A percentile compares a stretch with the other conserved stretches of the same genome.
These are phyloP conservation scores for Colletotrichum eleusines DNA, from an alignment of 2,329 filamentous ascomycete genomes.

Conservation along the genomic window DNA sequence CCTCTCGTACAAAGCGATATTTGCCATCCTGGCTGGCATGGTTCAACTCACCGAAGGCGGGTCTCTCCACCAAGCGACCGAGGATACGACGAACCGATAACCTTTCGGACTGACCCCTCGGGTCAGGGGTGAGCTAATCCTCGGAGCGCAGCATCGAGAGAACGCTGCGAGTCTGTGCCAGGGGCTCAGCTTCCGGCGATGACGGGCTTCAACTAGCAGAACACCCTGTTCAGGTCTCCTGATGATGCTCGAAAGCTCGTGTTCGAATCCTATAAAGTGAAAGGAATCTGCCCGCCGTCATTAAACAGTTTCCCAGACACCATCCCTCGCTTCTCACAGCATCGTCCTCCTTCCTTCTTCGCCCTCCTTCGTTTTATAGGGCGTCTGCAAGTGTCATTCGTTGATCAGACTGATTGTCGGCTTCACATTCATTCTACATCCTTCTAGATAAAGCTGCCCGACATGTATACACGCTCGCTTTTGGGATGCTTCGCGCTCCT, in stretches of 20 bases:
- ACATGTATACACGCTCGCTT: constrained; percentile 39
- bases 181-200: background rate
- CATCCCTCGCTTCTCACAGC: constrained; percentile 34
- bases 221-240: constrained; percentile 1
- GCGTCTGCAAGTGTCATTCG: constrained; percentile 11
- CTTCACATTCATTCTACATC: constrained; percentile 23
- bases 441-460: constrained; percentile 16
- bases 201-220: background rate
- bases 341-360: constrained; percentile 20
- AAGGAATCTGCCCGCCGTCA: constrained; percentile 2
- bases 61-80: constrained; percentile 13
- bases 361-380: constrained; percentile 31
- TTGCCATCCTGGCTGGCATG: background rate
- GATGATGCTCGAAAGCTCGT: constrained; percentile 14
- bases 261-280: constrained; percentile 29
- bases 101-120: constrained; percentile 10
- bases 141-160: constrained; percentile 23
- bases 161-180: constrained; percentile 14
- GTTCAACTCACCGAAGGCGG: background rate
- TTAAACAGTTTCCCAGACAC: background rate
- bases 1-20: constrained; percentile 14
- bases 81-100: background rate
- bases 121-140: constrained; percentile 17
- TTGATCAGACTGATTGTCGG: constrained; percentile 9
- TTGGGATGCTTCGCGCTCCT: constrained; percentile 37